Conservation (phyloP, 2,329 filamentous ascomycete species). For the Alternaria triticina region DNA sequence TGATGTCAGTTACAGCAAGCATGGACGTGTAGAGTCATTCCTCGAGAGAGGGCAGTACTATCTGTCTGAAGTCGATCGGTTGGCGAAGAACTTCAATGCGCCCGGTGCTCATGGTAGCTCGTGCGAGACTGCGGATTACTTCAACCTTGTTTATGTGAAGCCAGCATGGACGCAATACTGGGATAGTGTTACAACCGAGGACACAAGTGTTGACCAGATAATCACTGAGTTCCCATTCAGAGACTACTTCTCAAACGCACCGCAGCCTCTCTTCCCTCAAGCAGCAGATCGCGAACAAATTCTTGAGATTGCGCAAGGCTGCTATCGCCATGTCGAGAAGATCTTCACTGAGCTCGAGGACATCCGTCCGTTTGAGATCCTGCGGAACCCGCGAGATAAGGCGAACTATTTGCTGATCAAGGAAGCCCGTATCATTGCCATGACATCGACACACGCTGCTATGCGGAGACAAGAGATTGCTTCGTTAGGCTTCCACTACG, state of each 20-base stretch:
- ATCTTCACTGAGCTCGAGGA: constrained; percentile 93
- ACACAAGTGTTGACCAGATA: constrained; percentile 66
- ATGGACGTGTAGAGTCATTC: constrained; percentile 93
- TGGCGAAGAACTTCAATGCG: constrained; percentile 83
- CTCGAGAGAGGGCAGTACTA: constrained; percentile 83
- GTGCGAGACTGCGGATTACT: constrained; percentile 96
- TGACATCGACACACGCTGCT: constrained; percentile 97
- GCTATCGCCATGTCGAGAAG: constrained; percentile 85
- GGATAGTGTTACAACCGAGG: constrained; percentile 65
- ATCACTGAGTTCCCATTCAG: constrained; percentile 84
- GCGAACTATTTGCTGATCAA: constrained; percentile 94
- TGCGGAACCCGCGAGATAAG: constrained; percentile 87
- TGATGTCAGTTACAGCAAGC: constrained; percentile 88
- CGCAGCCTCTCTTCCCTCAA: constrained; percentile 80
- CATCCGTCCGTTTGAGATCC: constrained; percentile 91
- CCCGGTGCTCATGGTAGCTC: constrained; percentile 95
- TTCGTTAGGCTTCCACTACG: constrained; percentile 91
- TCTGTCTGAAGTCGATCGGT: constrained; percentile 81
- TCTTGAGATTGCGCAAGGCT: constrained; percentile 80
- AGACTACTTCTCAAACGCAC: constrained; percentile 83
- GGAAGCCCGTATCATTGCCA: constrained; percentile 96
- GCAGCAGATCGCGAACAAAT: constrained; percentile 69
- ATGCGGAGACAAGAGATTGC: constrained; percentile 93
- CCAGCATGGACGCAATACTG: constrained; percentile 89
- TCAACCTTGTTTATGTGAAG: constrained; percentile 88